Conservation (phyloP, 148 eudicot genomes). For the Chenopodium formosanum region DNA sequence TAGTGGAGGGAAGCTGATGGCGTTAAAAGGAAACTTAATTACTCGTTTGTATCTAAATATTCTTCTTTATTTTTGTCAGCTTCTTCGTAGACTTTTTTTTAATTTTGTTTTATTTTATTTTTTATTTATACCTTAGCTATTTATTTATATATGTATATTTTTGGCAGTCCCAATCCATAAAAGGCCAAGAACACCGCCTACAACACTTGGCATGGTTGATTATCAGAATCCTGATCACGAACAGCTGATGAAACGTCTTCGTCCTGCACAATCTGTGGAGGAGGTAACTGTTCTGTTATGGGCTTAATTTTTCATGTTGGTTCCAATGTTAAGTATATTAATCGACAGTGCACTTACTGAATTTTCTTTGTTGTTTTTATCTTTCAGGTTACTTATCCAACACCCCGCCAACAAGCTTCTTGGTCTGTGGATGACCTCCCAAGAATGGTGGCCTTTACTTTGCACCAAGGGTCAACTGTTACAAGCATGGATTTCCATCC, state of each 20-base stretch:
- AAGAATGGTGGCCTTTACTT: conserved; percentile 69
- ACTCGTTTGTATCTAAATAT: not conserved
- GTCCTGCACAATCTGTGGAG: conserved; percentile 76
- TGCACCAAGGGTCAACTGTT: conserved; percentile 74
- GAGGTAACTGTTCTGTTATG: conserved; percentile 46
- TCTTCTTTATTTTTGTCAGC: not conserved
- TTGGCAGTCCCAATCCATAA: conserved; percentile 55
- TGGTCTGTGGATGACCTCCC: conserved; percentile 87
- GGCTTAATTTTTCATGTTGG: not conserved
- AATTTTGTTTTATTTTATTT: too few relatives aligned
- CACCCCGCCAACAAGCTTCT: conserved; percentile 57
- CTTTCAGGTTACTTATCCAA: conserved; percentile 76
- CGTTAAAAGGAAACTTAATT: not conserved
- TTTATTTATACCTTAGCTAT: not conserved
- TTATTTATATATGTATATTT: not conserved
- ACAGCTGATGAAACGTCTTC: conserved; percentile 82
- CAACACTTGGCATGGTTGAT: conserved; percentile 64
- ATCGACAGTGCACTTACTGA: not conserved
- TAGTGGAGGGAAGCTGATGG: not conserved
- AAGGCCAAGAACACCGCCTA: conserved; percentile 74
- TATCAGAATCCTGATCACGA: conserved; percentile 85
- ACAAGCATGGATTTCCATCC: conserved; percentile 97
- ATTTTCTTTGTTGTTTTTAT: not conserved
- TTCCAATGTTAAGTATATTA: not conserved
- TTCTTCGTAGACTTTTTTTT: not conserved